Evolutionary conservation across 257 asterid species (phyloP).

Genomic region (Penstemon newberryi): DNA sequence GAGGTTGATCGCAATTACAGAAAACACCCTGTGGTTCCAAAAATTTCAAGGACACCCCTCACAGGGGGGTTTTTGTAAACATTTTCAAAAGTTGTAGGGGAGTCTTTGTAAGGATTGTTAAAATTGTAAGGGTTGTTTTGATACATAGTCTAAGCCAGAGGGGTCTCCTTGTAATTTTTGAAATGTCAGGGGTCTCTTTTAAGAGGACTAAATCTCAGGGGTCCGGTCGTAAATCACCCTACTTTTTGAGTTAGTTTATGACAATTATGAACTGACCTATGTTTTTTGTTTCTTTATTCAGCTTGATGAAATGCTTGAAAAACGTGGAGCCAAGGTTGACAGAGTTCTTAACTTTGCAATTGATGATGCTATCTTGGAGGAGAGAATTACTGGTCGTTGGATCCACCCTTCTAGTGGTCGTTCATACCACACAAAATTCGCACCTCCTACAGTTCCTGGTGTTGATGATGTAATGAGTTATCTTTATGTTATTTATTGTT

Average conservation of each 20-base stretch:
- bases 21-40: no score
- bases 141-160: no score
- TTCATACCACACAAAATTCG: conserved; percentile 75
- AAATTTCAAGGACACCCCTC: no score
- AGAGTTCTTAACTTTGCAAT: conserved; percentile 93
- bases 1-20: no score
- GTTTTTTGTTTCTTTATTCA: conserved; percentile 32
- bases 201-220: no score
- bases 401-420: conserved; percentile 97
- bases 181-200: no score
- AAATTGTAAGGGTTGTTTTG: no score
- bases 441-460: conserved; percentile 78
- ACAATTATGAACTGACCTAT: conserved; percentile 21
- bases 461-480: conserved; percentile 52
- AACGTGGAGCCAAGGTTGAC: conserved; percentile 74
- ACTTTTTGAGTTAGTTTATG: neutral
- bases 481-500: neutral
- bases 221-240: no score
- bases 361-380: conserved; percentile 92
- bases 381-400: conserved; percentile 96
- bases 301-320: conserved; percentile 95
- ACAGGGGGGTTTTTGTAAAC: no score
- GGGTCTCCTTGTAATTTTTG: no score
- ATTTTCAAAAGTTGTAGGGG: no score
- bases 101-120: no score